These are phyloP conservation scores for Penicillium ochrochloron DNA, from an alignment of 495 filamentous ascomycete genomes.

Conservation along the genomic window DNA sequence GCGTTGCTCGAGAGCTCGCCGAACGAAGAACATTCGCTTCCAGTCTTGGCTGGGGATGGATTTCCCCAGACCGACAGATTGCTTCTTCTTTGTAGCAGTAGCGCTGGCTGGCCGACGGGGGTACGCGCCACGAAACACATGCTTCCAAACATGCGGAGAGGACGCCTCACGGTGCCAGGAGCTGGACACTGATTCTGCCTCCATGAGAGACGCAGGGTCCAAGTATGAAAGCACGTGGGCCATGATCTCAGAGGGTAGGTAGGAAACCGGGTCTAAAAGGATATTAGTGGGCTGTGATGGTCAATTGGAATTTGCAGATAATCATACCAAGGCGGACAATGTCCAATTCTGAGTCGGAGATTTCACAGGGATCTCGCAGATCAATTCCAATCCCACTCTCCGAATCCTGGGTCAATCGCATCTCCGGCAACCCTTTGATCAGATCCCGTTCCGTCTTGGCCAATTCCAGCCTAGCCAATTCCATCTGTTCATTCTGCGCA, in stretches of 20 bases:
- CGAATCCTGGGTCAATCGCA: slow-evolving; percentile 55
- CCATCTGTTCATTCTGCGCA: slow-evolving; percentile 60
- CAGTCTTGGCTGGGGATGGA: slow-evolving; percentile 66
- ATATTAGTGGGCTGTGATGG: slow-evolving; percentile 19
- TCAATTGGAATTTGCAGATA: background rate
- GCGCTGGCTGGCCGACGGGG: slow-evolving; percentile 41
- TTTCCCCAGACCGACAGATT: slow-evolving; percentile 56
- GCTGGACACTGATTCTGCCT: slow-evolving; percentile 63
- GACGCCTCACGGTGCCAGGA: slow-evolving; percentile 65
- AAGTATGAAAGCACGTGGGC: slow-evolving; percentile 73
- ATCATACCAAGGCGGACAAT: slow-evolving; percentile 45
- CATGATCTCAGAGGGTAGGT: slow-evolving; percentile 72
- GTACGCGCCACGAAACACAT: slow-evolving; percentile 74
- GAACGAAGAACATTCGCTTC: slow-evolving; percentile 82
- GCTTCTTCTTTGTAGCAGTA: slow-evolving; percentile 50
- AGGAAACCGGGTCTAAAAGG: slow-evolving; percentile 64
- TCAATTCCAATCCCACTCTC: slow-evolving; percentile 84
- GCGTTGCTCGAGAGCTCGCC: slow-evolving; percentile 71
- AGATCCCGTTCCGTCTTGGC: slow-evolving; percentile 46
- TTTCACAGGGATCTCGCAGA: slow-evolving; percentile 55
- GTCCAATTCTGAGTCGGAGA: slow-evolving; percentile 48
- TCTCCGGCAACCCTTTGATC: slow-evolving; percentile 36
- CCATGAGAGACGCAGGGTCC: slow-evolving; percentile 67
- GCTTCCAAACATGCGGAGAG: slow-evolving; percentile 75
- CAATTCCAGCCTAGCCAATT: slow-evolving; percentile 40